phyloP scores from a whole-genome alignment of 2,329 filamentous ascomycete genomes.

The Trichoderma sp. region DNA sequence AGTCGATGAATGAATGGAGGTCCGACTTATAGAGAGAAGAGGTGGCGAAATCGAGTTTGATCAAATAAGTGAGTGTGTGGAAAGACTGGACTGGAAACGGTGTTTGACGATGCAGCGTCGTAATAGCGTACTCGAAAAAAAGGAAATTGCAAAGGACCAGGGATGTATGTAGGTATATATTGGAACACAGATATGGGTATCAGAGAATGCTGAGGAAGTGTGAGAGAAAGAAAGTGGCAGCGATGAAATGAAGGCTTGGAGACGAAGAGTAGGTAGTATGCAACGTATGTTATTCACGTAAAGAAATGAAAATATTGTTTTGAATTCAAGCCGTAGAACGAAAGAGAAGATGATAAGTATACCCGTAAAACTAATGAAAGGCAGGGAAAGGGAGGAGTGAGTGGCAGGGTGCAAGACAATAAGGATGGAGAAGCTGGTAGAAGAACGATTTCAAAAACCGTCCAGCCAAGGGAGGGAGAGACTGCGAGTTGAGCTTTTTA shows the following conservation, averaged over 20 bases:
- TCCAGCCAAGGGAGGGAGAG: slow-evolving; percentile 20
- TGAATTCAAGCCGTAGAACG: not conserved
- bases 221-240: not conserved
- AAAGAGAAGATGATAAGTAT: not conserved
- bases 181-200: not conserved
- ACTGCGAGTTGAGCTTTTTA: slow-evolving; percentile 12
- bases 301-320: not conserved
- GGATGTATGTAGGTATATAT: not conserved
- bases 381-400: slow-evolving; percentile 18
- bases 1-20: not conserved
- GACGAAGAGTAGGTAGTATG: slow-evolving; percentile 7
- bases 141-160: not conserved
- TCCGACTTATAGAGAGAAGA: not conserved
- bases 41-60: not conserved
- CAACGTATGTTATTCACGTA: slow-evolving; percentile 4
- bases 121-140: slow-evolving; percentile 7
- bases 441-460: slow-evolving; percentile 14
- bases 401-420: slow-evolving; percentile 23
- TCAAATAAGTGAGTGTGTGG: not conserved
- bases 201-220: not conserved
- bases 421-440: slow-evolving; percentile 5
- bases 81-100: not conserved
- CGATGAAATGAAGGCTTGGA: not conserved
- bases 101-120: not conserved
- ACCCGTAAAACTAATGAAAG: slow-evolving; percentile 11